Percentiles rank a stretch among this genome's conserved stretches.
phyloP scores from a whole-genome alignment of 495 filamentous ascomycete genomes.

The Neurospora intermedia region DNA sequence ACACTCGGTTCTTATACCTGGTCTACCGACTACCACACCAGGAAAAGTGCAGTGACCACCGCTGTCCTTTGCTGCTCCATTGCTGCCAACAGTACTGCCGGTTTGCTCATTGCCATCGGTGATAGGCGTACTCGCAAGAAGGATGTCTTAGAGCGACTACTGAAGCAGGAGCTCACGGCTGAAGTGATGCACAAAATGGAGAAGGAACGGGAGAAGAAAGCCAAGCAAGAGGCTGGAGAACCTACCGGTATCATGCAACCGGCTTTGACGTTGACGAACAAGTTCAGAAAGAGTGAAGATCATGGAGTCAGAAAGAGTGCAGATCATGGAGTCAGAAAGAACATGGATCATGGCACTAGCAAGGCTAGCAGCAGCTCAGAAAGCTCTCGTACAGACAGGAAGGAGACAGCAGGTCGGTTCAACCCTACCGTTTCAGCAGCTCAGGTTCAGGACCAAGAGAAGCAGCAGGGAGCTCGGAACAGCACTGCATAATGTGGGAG shows the following conservation, averaged over 20 bases:
- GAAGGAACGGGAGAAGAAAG: constrained; percentile 42
- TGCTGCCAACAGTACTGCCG: constrained; percentile 58
- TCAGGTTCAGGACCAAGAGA: neutral
- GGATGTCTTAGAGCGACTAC: constrained; percentile 65
- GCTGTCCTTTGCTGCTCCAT: constrained; percentile 71
- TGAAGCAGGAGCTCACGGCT: constrained; percentile 59
- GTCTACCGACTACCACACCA: constrained; percentile 51
- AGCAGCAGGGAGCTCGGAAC: neutral
- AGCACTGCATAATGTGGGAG: neutral
- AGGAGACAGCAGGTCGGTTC: neutral
- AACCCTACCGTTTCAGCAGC: neutral
- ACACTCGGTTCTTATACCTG: constrained; percentile 64
- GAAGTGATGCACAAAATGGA: constrained; percentile 62
- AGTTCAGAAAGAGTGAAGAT: neutral
- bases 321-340: neutral
- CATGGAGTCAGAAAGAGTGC: neutral
- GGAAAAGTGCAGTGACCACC: constrained; percentile 61
- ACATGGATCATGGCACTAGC: neutral
- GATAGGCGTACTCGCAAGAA: constrained; percentile 67
- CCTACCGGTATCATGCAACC: neutral
- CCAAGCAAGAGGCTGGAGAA: constrained; percentile 3
- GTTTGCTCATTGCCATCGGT: constrained; percentile 61
- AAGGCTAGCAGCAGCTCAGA: neutral
- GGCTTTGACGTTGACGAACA: neutral
- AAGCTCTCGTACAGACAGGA: neutral